phyloP scores from a whole-genome alignment of 1,139 yeast species.

The Sugiyamaella pinicola region DNA sequence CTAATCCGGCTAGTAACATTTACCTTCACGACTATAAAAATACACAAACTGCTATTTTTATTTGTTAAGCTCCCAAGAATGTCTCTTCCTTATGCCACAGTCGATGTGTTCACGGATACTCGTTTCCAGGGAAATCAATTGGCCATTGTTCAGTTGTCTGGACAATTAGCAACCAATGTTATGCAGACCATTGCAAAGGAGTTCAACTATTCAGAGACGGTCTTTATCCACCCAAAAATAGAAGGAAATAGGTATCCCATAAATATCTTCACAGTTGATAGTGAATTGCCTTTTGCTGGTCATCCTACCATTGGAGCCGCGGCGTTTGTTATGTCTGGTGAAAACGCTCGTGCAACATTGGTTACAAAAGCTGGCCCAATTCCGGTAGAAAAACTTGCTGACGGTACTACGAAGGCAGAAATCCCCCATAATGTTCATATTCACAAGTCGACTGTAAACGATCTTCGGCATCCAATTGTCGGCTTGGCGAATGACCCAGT shows the following conservation, averaged over 20 bases:
- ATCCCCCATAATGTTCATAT: slow-evolving; percentile 22
- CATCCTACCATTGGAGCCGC: slow-evolving; percentile 61
- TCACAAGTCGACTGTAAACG: slow-evolving; percentile 10
- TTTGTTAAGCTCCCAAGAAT: neutral
- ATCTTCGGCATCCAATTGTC: slow-evolving; percentile 1
- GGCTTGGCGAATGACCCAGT: slow-evolving; percentile 1
- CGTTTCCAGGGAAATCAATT: slow-evolving; percentile 57
- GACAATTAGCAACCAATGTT: slow-evolving; percentile 37
- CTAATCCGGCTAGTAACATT: too few relatives aligned
- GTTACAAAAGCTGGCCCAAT: slow-evolving; percentile 24
- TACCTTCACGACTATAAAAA: too few relatives aligned
- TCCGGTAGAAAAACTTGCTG: slow-evolving; percentile 17
- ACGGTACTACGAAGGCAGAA: slow-evolving; percentile 17
- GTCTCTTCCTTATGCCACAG: slow-evolving; percentile 31
- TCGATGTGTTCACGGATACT: slow-evolving; percentile 52
- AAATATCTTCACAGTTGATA: slow-evolving; percentile 51
- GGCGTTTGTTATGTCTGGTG: slow-evolving; percentile 6
- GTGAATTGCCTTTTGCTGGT: slow-evolving; percentile 61
- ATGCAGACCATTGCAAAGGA: slow-evolving; percentile 51
- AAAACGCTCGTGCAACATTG: slow-evolving; percentile 14
- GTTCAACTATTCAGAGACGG: slow-evolving; percentile 61
- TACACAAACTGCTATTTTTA: neutral
- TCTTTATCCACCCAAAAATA: slow-evolving; percentile 46
- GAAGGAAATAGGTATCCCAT: slow-evolving; percentile 49
- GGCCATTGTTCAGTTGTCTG: slow-evolving; percentile 48